phyloP scores from a whole-genome alignment of 2,329 filamentous ascomycete species.

The Aspergillus felis region DNA sequence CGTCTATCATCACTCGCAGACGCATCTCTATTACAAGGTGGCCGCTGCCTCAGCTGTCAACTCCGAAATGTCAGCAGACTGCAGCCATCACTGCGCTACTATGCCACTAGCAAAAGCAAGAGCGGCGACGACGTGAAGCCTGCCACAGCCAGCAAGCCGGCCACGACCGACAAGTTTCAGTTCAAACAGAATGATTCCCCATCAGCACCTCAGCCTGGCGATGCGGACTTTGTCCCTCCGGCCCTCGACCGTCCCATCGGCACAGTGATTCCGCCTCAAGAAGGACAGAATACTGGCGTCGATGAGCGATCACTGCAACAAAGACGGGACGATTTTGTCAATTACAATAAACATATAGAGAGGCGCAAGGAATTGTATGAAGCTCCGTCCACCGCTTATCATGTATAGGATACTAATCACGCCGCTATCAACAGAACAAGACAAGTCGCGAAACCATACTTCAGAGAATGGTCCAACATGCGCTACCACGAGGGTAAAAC shows the following conservation, averaged over 20 bases:
- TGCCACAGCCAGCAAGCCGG: conserved; percentile 6
- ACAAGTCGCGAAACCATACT: conserved; percentile 82
- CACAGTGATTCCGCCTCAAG: conserved; percentile 65
- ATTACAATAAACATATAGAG: conserved; percentile 79
- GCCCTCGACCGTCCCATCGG: conserved; percentile 73
- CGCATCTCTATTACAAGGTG: conserved; percentile 20
- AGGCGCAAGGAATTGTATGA: conserved; percentile 70
- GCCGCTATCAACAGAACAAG: conserved; percentile 52
- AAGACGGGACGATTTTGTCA: conserved; percentile 72
- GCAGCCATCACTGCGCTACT: conserved; percentile 24
- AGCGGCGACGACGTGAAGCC: conserved; percentile 5
- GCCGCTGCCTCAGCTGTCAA: conserved; percentile 35
- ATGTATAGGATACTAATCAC: conserved; percentile 5
- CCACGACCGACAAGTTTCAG: conserved; percentile 14
- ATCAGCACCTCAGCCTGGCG: conserved; percentile 23
- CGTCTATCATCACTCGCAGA: conserved; percentile 19
- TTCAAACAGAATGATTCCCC: conserved; percentile 28
- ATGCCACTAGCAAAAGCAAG: conserved; percentile 22
- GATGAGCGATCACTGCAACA: conserved; percentile 65
- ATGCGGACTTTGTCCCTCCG: conserved; percentile 49
- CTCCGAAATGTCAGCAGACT: conserved; percentile 24
- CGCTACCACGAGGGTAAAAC: conserved; percentile 81
- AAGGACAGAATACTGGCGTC: conserved; percentile 77
- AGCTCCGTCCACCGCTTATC: background rate
- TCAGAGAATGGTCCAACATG: conserved; percentile 90